These are phyloP conservation scores for Sclerotinia subarctica DNA, from an alignment of 2,329 filamentous ascomycete species.

Conservation along the genomic window DNA sequence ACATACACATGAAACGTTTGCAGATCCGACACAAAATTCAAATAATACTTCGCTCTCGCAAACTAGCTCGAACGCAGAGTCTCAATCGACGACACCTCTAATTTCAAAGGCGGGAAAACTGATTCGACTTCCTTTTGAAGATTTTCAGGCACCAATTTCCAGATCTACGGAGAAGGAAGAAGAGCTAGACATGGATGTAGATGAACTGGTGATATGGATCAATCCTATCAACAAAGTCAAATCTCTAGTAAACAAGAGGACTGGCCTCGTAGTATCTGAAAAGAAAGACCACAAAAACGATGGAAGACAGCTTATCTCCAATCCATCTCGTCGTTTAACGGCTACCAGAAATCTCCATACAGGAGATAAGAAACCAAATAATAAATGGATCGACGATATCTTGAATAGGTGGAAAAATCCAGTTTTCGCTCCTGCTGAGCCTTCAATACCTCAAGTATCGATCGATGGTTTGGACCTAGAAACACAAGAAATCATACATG, in stretches of 20 bases:
- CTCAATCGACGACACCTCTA: slow-evolving; percentile 32
- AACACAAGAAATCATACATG: slow-evolving; percentile 29
- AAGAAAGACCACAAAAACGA: slow-evolving; percentile 25
- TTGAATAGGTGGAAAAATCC: slow-evolving; percentile 72
- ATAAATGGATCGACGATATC: slow-evolving; percentile 58
- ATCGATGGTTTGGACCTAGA: slow-evolving; percentile 35
- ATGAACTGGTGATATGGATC: slow-evolving; percentile 51
- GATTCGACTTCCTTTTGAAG: slow-evolving; percentile 47
- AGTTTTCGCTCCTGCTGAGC: slow-evolving; percentile 57
- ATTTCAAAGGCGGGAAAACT: slow-evolving; percentile 45
- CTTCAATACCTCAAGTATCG: slow-evolving; percentile 45
- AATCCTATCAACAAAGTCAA: slow-evolving; percentile 57
- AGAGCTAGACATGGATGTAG: slow-evolving; percentile 34
- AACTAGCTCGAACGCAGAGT: neutral
- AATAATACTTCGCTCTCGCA: neutral
- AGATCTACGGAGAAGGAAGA: slow-evolving; percentile 10
- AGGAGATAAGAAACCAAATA: slow-evolving; percentile 34
- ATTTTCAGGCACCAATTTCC: slow-evolving; percentile 25
- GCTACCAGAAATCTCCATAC: slow-evolving; percentile 24
- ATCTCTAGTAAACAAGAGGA: slow-evolving; percentile 53
- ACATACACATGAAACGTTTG: neutral
- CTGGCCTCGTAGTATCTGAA: slow-evolving; percentile 46
- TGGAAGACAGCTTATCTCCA: neutral
- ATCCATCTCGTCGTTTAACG: neutral
- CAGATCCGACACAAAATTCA: neutral